Evolutionary conservation across 257 asterid species (phyloP).

Genomic region (Eucommia ulmoides): DNA sequence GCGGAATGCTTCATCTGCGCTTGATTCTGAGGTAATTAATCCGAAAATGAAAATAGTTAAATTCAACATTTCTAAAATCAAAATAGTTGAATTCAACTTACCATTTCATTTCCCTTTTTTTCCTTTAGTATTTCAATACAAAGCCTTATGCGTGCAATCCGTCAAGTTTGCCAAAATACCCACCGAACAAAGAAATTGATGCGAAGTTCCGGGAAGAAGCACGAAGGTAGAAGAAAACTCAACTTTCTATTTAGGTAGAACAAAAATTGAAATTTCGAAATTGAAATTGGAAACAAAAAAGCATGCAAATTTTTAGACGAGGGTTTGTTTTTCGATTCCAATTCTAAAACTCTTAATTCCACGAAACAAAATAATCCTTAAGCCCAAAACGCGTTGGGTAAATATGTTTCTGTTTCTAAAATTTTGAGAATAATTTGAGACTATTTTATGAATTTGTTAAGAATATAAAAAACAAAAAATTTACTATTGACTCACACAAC

Average conservation of each 20-base stretch:
- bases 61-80: neutral
- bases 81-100: neutral
- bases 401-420: neutral
- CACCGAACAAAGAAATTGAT: constrained; percentile 93
- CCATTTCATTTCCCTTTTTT: neutral
- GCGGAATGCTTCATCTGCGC: constrained; percentile 67
- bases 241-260: too few relatives aligned
- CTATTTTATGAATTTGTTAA: too few relatives aligned
- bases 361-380: too few relatives aligned
- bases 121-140: constrained; percentile 53
- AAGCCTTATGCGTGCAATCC: constrained; percentile 81
- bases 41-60: neutral
- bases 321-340: neutral
- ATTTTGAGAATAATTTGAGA: too few relatives aligned
- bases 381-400: neutral
- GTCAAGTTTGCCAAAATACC: constrained; percentile 65
- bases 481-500: too few relatives aligned
- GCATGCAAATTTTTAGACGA: neutral
- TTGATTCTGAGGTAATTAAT: constrained; percentile 45
- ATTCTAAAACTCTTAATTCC: neutral
- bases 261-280: neutral
- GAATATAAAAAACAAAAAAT: too few relatives aligned
- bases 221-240: constrained; percentile 28
- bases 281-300: neutral
- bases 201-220: constrained; percentile 80